phyloP scores from a whole-genome alignment of 495 filamentous ascomycete species.

The Talaromyces wortmannii region DNA sequence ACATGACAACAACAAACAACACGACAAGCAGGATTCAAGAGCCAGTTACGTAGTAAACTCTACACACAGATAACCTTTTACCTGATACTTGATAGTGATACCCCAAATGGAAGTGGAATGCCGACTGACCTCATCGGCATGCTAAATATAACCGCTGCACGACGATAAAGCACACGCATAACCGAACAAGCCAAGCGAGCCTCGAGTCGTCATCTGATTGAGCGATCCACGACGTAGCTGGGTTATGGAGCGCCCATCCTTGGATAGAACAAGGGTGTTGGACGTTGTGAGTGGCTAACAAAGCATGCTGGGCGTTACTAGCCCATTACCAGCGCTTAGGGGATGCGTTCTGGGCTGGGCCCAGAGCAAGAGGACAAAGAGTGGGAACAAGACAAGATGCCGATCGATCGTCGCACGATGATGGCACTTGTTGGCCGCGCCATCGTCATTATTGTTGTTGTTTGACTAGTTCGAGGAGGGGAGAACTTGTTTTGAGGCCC shows the following conservation, averaged over 20 bases:
- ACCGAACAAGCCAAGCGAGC: neutral
- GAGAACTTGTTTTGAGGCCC: neutral
- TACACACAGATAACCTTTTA: neutral
- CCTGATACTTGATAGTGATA: no score
- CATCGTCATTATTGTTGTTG: neutral
- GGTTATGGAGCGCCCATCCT: neutral
- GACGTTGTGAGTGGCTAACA: neutral
- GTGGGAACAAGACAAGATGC: no score
- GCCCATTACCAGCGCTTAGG: neutral
- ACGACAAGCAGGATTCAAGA: no score
- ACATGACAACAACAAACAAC: no score
- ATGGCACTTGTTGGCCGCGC: neutral
- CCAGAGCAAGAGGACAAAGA: no score
- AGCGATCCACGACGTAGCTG: neutral
- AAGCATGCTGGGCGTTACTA: neutral
- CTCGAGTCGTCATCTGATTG: neutral
- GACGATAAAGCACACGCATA: neutral
- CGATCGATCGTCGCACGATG: no score
- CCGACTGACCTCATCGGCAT: neutral
- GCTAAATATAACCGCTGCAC: neutral
- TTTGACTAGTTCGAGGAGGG: neutral
- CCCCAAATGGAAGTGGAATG: neutral
- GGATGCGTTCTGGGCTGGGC: neutral
- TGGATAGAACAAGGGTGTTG: neutral
- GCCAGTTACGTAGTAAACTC: no score